Evolutionary conservation across 345 rosid species (phyloP), one percentile per base, ranked within the genome.

Genomic region (Salix viminalis): DNA sequence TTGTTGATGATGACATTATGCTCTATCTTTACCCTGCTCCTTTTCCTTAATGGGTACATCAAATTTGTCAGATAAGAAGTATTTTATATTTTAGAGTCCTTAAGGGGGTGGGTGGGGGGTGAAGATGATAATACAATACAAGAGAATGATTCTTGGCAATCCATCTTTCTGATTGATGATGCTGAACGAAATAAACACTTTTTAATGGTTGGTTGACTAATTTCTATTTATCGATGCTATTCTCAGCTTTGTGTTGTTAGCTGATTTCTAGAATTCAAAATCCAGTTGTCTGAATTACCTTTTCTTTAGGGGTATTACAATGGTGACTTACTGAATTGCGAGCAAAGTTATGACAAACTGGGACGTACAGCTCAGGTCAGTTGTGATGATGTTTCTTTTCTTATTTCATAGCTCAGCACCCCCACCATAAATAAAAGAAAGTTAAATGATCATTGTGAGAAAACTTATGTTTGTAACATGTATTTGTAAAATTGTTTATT

Each of bases 281-380:
- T 23, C 18, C 44, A 15, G 9, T 72, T 67, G 16, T 52, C 65
- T 66, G 46, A 36, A 8, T 60, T 18, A 41, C 73, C 28, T 70
- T 5, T 23, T 72, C 30, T 76, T 60, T 81, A 95, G 99, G 86
- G 87, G 65, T 95, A 81, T 85, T 93, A 91, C 84, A 84, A 82
- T 68, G 98, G 99, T 5, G 99, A 95, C 83, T 80, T 95, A 71
- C 37, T 72, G 50, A 87, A 89, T 54, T 95, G 99, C 80, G 99
- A 95, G 85, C 39, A 12, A 23, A 95, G 84, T 84, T 89, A 89
- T 77, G 99, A 96, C 83, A 89, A 93, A 86, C 85, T 86, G 93
- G 98, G 98, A 77, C 90, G 97, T 41, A 93, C 99, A 54, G 85
- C 99, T 61, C 91, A 91, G 96, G 99, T 93, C 70, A 60, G 79